Conservation (phyloP, 306 rosid species). For the Dryas alaskensis region DNA sequence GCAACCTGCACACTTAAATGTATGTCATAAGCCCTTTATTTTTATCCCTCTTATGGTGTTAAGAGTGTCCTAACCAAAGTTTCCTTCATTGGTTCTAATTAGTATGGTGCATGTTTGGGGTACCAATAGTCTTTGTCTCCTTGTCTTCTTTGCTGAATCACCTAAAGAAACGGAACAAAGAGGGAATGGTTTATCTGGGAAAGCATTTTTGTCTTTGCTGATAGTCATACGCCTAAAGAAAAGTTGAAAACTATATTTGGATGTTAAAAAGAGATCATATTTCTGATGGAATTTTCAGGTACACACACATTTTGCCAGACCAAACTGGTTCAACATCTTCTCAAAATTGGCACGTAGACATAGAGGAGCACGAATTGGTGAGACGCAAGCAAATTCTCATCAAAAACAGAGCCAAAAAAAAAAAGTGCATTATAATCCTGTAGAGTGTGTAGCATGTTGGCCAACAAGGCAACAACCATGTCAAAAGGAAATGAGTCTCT, state of each 20-base stretch:
- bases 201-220: background rate
- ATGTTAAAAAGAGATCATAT: background rate
- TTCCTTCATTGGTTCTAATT: background rate
- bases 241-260: background rate
- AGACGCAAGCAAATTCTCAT: conserved; percentile 21
- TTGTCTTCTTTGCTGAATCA: background rate
- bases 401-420: too few relatives aligned
- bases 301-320: conserved; percentile 69
- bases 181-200: background rate
- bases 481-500: too few relatives aligned
- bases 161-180: background rate
- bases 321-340: conserved; percentile 76
- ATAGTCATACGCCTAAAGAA: background rate
- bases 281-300: conserved; percentile 44
- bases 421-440: too few relatives aligned
- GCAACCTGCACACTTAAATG: background rate
- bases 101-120: background rate
- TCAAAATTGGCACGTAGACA: conserved; percentile 65
- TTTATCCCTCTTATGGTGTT: background rate
- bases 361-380: conserved; percentile 71
- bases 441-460: too few relatives aligned
- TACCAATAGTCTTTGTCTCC: background rate
- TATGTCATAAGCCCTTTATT: background rate
- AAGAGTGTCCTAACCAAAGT: background rate
- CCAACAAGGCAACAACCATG: too few relatives aligned